Base-by-base conservation (phyloP, 106 monocot species). In the Phalaenopsis aphrodite region DNA sequence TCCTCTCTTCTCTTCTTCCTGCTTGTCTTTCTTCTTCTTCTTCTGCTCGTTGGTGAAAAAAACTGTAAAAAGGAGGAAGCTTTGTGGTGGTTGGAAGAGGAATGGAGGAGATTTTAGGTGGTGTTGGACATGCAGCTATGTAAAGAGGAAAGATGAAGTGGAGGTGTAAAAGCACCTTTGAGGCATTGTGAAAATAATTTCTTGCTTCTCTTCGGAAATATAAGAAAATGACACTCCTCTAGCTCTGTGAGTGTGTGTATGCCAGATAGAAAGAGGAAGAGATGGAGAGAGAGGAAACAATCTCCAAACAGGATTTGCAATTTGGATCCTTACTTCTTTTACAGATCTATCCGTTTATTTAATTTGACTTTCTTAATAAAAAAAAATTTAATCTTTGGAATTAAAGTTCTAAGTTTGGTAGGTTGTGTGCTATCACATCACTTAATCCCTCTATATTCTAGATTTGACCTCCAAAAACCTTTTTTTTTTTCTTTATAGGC, bases 361-460 rank as follows among this genome's bases (percentile, higher is more conserved):
- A 74, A 74, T 21, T 74, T 14, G 4, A 69, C 14, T 3, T 69
- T 69, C 39, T 69, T 69, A 12, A 3, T 14, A 14, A 52, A 52
- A 69, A 39, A 2, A 19, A 19, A 41, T 41, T 30, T 6, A 74
- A 74, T 2, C 24, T 74, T 74, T 74, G 42, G 74, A 74, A 74
- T 42, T 45, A 74, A 74, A 74, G 9, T 16, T 74, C 18, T 74
- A 1, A 74, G 41, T 74, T 74, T 43, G 74, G 41, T 74, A 19
- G 74, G 41, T 74, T 16, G 74, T 9, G 74, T 74, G 42, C 74
- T 45, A 74, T 74, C 74, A 74, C 74, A 74, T 74, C 74, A 74
- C 74, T 74, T 74, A 74, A 74, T 74, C 74, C 69, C 69, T 38
- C 36, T 14, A 69, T 36, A 14, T 4, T 38, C 4, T 69, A 11